Percentiles rank a stretch among this genome's conserved stretches.
phyloP scores from a whole-genome alignment of 805 yeast species.

The Wickerhamiella domercqiae region DNA sequence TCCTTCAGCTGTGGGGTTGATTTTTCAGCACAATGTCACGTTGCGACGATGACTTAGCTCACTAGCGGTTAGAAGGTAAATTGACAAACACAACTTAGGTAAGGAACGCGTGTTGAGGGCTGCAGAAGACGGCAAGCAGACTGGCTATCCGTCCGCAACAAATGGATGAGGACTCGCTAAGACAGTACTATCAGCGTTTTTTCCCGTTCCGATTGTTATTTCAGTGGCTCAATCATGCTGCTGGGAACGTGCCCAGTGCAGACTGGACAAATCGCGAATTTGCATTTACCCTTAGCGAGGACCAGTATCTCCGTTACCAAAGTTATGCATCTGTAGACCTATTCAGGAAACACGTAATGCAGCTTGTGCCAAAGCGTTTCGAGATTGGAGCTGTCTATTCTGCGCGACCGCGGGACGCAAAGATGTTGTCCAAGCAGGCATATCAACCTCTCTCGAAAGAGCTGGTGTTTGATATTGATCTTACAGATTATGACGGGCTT shows the following conservation, averaged over 20 bases:
- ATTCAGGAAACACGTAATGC: slow-evolving; percentile 61
- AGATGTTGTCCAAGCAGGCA: slow-evolving; percentile 55
- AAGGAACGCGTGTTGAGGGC: too few relatives aligned
- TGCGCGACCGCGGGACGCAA: slow-evolving; percentile 75
- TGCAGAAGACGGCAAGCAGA: too few relatives aligned
- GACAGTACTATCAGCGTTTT: slow-evolving; percentile 25
- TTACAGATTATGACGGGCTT: slow-evolving; percentile 87
- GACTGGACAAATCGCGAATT: slow-evolving; percentile 85
- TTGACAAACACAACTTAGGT: too few relatives aligned
- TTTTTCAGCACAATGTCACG: too few relatives aligned
- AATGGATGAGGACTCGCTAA: slow-evolving; percentile 4
- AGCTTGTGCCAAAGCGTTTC: slow-evolving; percentile 72
- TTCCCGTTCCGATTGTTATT: slow-evolving; percentile 70
- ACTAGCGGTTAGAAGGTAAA: too few relatives aligned
- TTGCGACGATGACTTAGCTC: too few relatives aligned
- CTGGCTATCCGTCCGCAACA: too few relatives aligned
- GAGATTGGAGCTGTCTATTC: slow-evolving; percentile 90
- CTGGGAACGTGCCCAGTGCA: slow-evolving; percentile 40
- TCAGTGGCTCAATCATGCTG: slow-evolving; percentile 81
- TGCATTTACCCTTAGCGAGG: slow-evolving; percentile 78
- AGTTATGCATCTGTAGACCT: slow-evolving; percentile 54
- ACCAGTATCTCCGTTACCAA: slow-evolving; percentile 81
- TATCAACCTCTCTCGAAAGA: slow-evolving; percentile 77
- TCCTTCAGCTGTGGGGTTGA: too few relatives aligned
- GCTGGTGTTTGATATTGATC: slow-evolving; percentile 89